Evolutionary conservation across 208 protist species (phyloP).

Genomic region (Naegleria gruberi): DNA sequence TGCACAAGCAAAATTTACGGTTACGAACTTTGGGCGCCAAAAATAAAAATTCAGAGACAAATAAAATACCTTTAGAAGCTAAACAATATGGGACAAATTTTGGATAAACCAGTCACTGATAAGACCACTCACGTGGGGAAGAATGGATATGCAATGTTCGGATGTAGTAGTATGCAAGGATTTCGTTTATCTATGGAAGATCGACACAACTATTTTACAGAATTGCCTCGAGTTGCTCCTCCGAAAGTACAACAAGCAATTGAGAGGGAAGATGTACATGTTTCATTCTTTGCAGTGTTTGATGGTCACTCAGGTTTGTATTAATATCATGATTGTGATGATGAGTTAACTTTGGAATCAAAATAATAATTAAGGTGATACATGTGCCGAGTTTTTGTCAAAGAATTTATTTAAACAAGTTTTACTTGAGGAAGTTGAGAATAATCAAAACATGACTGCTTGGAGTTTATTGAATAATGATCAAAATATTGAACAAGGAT

Average conservation of each 20-base stretch:
- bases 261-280: background rate
- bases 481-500: constrained; percentile 30
- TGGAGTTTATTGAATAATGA: background rate
- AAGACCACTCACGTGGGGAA: constrained; percentile 75
- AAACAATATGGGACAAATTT: constrained; percentile 62
- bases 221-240: constrained; percentile 44
- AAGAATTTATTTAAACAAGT: constrained; percentile 49
- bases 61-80: background rate
- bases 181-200: constrained; percentile 80
- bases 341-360: background rate
- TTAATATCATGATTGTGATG: constrained; percentile 16
- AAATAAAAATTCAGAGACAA: too few species aligned
- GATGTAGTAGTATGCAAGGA: constrained; percentile 76
- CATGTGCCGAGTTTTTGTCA: constrained; percentile 23
- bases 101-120: constrained; percentile 71
- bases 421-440: constrained; percentile 20
- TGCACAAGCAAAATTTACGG: too few species aligned
- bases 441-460: background rate
- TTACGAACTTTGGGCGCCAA: too few species aligned
- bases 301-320: constrained; percentile 68
- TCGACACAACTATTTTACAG: constrained; percentile 61
- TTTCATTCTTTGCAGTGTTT: constrained; percentile 65
- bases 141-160: constrained; percentile 64
- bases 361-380: constrained; percentile 32
- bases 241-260: background rate